Evolutionary conservation across 306 rosid genomes (phyloP).

Genomic region (Astragalus membranaceus): DNA sequence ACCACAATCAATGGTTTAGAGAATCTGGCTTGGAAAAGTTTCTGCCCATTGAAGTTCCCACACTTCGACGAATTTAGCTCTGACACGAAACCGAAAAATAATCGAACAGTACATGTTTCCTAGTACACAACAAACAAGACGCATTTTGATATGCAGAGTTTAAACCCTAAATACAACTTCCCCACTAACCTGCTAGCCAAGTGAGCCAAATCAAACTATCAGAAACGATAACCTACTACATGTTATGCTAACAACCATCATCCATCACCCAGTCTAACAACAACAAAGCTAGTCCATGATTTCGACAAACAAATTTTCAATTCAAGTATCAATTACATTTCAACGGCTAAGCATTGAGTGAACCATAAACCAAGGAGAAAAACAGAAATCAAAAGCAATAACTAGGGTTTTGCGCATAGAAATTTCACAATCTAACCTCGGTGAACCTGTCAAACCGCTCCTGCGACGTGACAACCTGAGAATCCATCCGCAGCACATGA

Average conservation of each 20-base stretch:
- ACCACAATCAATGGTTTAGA: background rate
- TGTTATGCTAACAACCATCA: background rate
- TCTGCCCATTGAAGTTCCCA: background rate
- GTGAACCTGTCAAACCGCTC: constrained; percentile 54
- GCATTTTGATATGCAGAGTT: background rate
- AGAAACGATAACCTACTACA: background rate
- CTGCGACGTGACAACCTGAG: background rate
- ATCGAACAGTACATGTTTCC: constrained; percentile 4
- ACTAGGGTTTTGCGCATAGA: constrained; percentile 30
- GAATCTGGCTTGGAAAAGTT: background rate
- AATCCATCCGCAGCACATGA: constrained; percentile 40
- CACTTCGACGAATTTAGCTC: background rate
- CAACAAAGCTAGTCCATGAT: background rate
- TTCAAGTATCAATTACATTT: constrained; percentile 10
- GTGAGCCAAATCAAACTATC: constrained; percentile 8
- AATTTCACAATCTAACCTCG: constrained; percentile 50
- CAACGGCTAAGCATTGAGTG: background rate
- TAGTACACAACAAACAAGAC: background rate
- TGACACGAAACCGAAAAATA: background rate
- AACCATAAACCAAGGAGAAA: background rate
- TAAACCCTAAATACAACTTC: constrained; percentile 9
- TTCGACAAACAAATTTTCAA: background rate
- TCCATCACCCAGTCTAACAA: constrained; percentile 6
- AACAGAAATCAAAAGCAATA: background rate
- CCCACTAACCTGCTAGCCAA: background rate